Evolutionary conservation across 2,329 filamentous ascomycete species (phyloP).

Genomic region (Blumeriella jaapii): DNA sequence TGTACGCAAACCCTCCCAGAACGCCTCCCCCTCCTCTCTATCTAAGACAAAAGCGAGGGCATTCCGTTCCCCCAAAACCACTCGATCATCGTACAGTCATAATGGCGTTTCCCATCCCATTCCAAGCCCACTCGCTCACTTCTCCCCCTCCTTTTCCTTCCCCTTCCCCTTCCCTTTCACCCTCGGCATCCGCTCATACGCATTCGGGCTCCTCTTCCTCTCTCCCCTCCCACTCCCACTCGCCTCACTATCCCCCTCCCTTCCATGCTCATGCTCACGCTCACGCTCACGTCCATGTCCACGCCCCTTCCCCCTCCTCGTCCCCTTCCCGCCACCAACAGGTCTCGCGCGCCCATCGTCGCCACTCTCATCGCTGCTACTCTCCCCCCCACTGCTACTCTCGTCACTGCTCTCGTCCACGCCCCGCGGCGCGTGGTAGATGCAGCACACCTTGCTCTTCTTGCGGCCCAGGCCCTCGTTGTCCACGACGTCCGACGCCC

Average conservation of each 20-base stretch:
- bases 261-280: no score
- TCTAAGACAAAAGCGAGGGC: no score
- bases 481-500: slow-evolving; percentile 87
- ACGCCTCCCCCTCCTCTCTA: no score
- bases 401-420: slow-evolving; percentile 74
- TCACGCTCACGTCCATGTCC: slow-evolving; percentile 23
- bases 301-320: slow-evolving; percentile 11
- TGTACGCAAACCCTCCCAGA: no score
- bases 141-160: neutral
- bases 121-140: neutral
- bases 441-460: slow-evolving; percentile 98
- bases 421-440: slow-evolving; percentile 78
- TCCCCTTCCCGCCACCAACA: slow-evolving; percentile 13
- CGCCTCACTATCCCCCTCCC: slow-evolving; percentile 19
- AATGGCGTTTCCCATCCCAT: neutral
- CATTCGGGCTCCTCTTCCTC: slow-evolving; percentile 60
- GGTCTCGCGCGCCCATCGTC: slow-evolving; percentile 36
- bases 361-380: slow-evolving; percentile 36
- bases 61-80: no score
- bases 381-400: slow-evolving; percentile 39
- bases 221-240: slow-evolving; percentile 30
- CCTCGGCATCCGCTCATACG: slow-evolving; percentile 67
- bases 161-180: slow-evolving; percentile 29
- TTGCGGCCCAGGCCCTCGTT: slow-evolving; percentile 94
- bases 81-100: slow-evolving; percentile 4